Percentiles rank a stretch among this genome's conserved stretches.
phyloP scores from a whole-genome alignment of 2,329 filamentous ascomycete species.

The Diaporthe australafricana region DNA sequence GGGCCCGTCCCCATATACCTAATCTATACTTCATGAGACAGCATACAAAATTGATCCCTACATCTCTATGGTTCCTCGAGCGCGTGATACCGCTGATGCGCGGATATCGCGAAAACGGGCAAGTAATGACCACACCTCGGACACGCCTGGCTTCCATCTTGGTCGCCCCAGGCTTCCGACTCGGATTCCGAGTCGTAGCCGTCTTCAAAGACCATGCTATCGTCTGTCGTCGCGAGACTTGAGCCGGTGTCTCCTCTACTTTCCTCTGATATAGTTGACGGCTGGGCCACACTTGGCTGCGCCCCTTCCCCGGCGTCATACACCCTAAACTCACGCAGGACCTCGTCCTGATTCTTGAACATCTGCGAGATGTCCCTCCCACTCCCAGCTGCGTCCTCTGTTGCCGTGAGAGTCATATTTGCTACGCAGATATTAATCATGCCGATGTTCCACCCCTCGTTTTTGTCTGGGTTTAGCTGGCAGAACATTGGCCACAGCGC shows the following conservation, averaged over 20 bases:
- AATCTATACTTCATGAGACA: no score
- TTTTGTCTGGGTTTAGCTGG: conserved; percentile 75
- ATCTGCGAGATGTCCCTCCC: conserved; percentile 85
- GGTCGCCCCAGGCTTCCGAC: conserved; percentile 30
- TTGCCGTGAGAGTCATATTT: conserved; percentile 77
- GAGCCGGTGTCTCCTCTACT: neutral
- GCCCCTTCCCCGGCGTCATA: conserved; percentile 52
- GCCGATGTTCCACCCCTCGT: conserved; percentile 80
- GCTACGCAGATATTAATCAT: conserved; percentile 89
- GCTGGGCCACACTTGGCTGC: conserved; percentile 33
- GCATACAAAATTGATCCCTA: no score
- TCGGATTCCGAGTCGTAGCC: conserved; percentile 16
- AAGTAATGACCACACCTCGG: conserved; percentile 30
- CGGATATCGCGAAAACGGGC: conserved; percentile 31
- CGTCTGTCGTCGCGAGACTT: neutral
- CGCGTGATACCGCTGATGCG: conserved; percentile 33
- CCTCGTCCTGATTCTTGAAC: conserved; percentile 81
- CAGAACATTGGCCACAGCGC: conserved; percentile 78
- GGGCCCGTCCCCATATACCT: no score
- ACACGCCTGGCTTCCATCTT: conserved; percentile 33
- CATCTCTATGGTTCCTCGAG: conserved; percentile 21
- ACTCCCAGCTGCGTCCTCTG: conserved; percentile 60
- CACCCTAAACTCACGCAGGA: conserved; percentile 75
- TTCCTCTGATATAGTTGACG: conserved; percentile 34
- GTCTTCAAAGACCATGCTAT: neutral